phyloP scores from a whole-genome alignment of 441 rosid genomes.

The Melastoma candidum region DNA sequence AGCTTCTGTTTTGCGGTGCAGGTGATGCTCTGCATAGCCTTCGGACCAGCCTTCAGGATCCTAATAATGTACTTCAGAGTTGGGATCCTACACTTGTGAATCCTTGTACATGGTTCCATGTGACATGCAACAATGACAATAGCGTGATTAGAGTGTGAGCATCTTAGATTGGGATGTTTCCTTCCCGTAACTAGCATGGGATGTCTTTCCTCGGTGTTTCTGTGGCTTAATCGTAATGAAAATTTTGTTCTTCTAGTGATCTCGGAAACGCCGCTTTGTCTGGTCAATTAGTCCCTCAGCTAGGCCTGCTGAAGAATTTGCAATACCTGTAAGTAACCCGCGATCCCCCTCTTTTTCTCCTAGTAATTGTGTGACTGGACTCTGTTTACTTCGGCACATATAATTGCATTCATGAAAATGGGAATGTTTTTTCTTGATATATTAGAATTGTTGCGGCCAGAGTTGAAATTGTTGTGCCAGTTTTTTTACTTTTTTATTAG shows the following conservation, averaged over 20 bases:
- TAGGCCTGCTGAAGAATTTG: slow-evolving; percentile 81
- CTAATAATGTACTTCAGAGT: slow-evolving; percentile 87
- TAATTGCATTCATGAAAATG: no score
- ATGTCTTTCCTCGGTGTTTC: slow-evolving; percentile 1
- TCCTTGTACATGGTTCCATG: slow-evolving; percentile 99
- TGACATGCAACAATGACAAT: slow-evolving; percentile 89
- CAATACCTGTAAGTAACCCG: slow-evolving; percentile 63
- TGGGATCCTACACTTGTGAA: slow-evolving; percentile 99
- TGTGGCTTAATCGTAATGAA: slow-evolving; percentile 2
- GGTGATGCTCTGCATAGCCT: slow-evolving; percentile 93
- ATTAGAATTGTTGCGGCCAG: no score
- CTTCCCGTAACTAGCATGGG: not conserved
- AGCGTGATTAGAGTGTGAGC: slow-evolving; percentile 91
- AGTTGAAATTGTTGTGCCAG: no score
- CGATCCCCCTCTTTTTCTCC: no score
- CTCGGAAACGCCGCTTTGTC: slow-evolving; percentile 92
- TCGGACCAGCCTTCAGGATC: slow-evolving; percentile 62
- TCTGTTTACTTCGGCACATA: no score
- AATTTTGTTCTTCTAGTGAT: slow-evolving; percentile 36
- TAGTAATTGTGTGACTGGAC: no score
- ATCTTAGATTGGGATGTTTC: slow-evolving; percentile 11
- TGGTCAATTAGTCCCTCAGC: slow-evolving; percentile 87
- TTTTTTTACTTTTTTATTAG: no score
- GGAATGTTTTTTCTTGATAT: no score
- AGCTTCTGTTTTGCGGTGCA: slow-evolving; percentile 17